These are phyloP conservation scores for Phytopythium vexans DNA, from an alignment of 352 stramenopile genomes.

Conservation along the genomic window DNA sequence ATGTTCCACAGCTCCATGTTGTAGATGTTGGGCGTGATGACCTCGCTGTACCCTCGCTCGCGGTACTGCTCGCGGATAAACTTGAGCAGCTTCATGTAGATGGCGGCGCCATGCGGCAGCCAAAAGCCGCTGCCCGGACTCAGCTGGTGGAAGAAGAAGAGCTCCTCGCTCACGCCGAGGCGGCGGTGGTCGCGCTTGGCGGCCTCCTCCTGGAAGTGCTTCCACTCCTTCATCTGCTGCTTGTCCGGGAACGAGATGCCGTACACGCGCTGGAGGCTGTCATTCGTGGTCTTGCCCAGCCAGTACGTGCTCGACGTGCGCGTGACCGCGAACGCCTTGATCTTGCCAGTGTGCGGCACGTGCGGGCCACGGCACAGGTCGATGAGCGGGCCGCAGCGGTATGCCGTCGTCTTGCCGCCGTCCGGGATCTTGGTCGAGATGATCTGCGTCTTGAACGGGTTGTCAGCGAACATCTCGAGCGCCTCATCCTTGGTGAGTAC, in stretches of 20 bases:
- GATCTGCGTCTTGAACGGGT: conserved; percentile 98
- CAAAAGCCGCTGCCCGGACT: conserved; percentile 96
- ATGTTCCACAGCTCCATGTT: conserved; percentile 98
- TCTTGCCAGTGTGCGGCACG: conserved; percentile 93
- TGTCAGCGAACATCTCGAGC: conserved; percentile 98
- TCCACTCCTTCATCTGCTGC: conserved; percentile 97
- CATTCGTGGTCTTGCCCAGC: conserved; percentile 96
- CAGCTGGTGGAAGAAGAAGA: conserved; percentile 94
- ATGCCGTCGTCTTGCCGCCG: conserved; percentile 95
- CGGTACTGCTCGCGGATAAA: conserved; percentile 93
- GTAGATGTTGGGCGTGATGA: conserved; percentile 98
- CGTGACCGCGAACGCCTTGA: conserved; percentile 95
- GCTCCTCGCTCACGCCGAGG: conserved; percentile 92
- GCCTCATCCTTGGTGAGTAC: conserved; percentile 98
- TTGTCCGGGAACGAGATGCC: conserved; percentile 98
- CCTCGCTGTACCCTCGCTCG: conserved; percentile 81
- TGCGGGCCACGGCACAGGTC: conserved; percentile 98
- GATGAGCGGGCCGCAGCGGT: conserved; percentile 96
- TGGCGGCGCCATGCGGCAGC: conserved; percentile 92
- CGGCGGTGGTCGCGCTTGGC: conserved; percentile 96
- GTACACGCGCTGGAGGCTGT: conserved; percentile 97
- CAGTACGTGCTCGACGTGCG: conserved; percentile 96
- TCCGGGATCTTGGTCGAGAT: conserved; percentile 97
- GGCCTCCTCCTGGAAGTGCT: conserved; percentile 94
- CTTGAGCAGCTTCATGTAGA: conserved; percentile 98